Evolutionary conservation across 2,329 filamentous ascomycete genomes (phyloP).

Genomic region (Ceratocystis cacaofunesta): DNA sequence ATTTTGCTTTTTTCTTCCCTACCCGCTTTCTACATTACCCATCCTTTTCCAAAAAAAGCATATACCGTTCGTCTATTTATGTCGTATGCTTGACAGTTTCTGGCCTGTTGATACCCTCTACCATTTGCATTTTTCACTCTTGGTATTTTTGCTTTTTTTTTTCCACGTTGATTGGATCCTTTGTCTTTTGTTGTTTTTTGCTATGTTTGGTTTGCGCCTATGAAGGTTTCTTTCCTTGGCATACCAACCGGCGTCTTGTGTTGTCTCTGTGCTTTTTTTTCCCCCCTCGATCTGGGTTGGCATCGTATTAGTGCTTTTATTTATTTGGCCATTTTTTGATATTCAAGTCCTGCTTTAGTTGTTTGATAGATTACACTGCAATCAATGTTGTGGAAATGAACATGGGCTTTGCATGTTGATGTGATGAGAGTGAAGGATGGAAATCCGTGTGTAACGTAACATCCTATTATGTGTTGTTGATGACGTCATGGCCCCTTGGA

Average conservation of each 20-base stretch:
- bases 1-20: background rate
- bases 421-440: background rate
- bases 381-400: background rate
- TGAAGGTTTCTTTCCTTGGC: too few relatives aligned
- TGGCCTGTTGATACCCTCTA: conserved; percentile 11
- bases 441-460: background rate
- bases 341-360: background rate
- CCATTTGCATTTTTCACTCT: too few relatives aligned
- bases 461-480: background rate
- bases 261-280: background rate
- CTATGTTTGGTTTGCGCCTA: too few relatives aligned
- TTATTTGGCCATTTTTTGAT: background rate
- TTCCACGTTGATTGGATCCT: background rate
- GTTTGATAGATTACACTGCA: background rate
- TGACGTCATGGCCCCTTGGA: too few relatives aligned
- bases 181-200: too few relatives aligned
- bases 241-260: too few relatives aligned
- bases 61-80: background rate
- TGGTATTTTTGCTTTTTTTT: background rate
- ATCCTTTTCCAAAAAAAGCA: background rate
- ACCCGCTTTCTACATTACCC: background rate
- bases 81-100: background rate
- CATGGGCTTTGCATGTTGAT: background rate
- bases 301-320: background rate
- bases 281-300: background rate